phyloP scores from a whole-genome alignment of 192 early-diverging fungal genomes.

The Chytriomyces sp. region DNA sequence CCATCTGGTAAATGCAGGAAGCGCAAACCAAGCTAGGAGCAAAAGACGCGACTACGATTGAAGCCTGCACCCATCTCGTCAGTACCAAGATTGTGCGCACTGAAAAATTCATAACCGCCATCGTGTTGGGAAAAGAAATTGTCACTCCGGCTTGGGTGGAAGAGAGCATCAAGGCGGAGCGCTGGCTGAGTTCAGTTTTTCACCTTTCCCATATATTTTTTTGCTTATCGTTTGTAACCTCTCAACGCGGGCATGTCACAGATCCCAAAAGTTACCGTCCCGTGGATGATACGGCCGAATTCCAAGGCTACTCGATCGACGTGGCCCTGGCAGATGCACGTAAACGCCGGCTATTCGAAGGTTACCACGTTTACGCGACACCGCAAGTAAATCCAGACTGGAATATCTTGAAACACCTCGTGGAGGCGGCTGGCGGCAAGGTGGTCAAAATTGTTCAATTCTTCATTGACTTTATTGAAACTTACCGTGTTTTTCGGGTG shows the following conservation, averaged over 20 bases:
- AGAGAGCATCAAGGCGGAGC: slow-evolving; percentile 11
- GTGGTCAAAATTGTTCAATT: neutral
- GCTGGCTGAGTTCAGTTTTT: slow-evolving; percentile 1
- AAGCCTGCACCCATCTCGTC: slow-evolving; percentile 61
- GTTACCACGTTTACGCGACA: slow-evolving; percentile 28
- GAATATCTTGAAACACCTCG: slow-evolving; percentile 1
- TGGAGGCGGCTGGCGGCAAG: slow-evolving; percentile 28
- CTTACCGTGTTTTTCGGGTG: no score
- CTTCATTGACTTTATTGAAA: no score
- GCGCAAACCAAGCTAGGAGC: slow-evolving; percentile 54
- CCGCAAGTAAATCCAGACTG: slow-evolving; percentile 1
- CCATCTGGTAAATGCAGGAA: slow-evolving; percentile 23
- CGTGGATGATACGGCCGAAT: slow-evolving; percentile 3
- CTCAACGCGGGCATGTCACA: neutral
- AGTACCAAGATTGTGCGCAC: slow-evolving; percentile 57
- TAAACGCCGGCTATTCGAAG: neutral
- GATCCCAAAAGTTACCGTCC: slow-evolving; percentile 13
- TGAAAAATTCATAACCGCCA: slow-evolving; percentile 50
- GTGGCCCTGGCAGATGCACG: neutral
- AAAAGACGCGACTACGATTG: slow-evolving; percentile 47
- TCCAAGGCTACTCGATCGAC: slow-evolving; percentile 1
- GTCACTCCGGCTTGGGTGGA: slow-evolving; percentile 33
- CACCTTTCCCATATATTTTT: neutral
- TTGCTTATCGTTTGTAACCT: neutral
- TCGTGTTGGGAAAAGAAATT: slow-evolving; percentile 29